Evolutionary conservation across 2,329 filamentous ascomycete species (phyloP), one percentile per base, ranked within the genome.

Genomic region (Rugonectria rugulosa): DNA sequence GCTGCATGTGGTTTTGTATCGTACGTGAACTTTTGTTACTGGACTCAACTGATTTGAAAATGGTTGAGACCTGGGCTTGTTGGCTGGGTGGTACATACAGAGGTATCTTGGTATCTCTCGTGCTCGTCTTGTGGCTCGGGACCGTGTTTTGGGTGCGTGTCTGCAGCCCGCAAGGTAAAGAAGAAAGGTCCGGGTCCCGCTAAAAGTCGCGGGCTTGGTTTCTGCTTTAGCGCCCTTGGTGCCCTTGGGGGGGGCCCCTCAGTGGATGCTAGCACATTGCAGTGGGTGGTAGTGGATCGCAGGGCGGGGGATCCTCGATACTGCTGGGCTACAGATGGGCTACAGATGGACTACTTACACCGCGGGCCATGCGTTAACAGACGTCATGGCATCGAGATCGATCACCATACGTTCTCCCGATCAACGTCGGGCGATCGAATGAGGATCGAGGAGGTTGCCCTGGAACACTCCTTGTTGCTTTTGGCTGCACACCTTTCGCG

Each of bases 381-480:
- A 19, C 54, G 46, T 48, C 48, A 61, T 29, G 42, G 31, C 66
- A 69, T 70, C 67, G 65, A 69, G 67, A 69, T 69, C 67, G 67
- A 69, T 69, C 67, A 58, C 59, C 67, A 60, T 63, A 62, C 53
- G 48, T 60, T 63, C 51, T 53, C 58, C 61, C 65, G 64, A 68
- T 68, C 64, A 59, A 60, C 46, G 43, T 53, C 26, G 46, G 49
- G 58, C 42, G 63, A 68, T 69, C 57, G 59, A 31, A 50, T 58
- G 56, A 44, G 60, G 60, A 66, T 66, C 64, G 64, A 32, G n/a
- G 60, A 45, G 44, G 44, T 45, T 40, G 50, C 53, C 34, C 19
- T 56, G 45, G 53, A 54, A 53, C 43, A 26, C 36, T n/a, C n/a
- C n/a, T 34, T 27, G 23, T 29, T 54, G 29, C 38, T 23, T 36